phyloP scores from a whole-genome alignment of 805 yeast species.

The Jamesozyma jinghongensis region DNA sequence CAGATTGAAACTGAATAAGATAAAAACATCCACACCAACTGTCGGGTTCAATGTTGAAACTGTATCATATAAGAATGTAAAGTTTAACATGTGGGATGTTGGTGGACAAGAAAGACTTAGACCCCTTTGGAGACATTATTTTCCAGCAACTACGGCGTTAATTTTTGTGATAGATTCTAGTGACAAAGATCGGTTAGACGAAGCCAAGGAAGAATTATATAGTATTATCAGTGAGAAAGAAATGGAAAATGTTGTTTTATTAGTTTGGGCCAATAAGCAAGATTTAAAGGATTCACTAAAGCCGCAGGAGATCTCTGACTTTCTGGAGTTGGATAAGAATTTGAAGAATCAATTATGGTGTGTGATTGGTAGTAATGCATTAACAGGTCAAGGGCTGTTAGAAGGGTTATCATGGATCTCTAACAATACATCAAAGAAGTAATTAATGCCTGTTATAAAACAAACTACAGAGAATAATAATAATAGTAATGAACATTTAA shows the following conservation, averaged over 20 bases:
- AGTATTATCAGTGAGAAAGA: slow-evolving; percentile 77
- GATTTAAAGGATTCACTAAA: slow-evolving; percentile 63
- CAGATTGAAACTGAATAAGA: slow-evolving; percentile 69
- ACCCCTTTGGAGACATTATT: slow-evolving; percentile 92
- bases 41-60: slow-evolving; percentile 92
- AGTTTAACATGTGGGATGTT: slow-evolving; percentile 88
- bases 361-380: slow-evolving; percentile 84
- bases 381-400: slow-evolving; percentile 80
- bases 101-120: slow-evolving; percentile 93
- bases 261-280: slow-evolving; percentile 85
- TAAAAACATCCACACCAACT: slow-evolving; percentile 78
- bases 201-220: slow-evolving; percentile 67
- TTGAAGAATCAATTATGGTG: slow-evolving; percentile 74
- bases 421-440: slow-evolving; percentile 37
- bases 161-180: slow-evolving; percentile 85
- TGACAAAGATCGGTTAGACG: slow-evolving; percentile 62
- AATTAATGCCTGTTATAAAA: neutral
- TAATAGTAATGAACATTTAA: neutral
- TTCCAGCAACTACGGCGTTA: slow-evolving; percentile 85
- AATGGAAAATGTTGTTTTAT: slow-evolving; percentile 65
- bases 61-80: slow-evolving; percentile 69
- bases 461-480: neutral
- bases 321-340: slow-evolving; percentile 50
- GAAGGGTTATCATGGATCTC: slow-evolving; percentile 86
- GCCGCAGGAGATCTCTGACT: slow-evolving; percentile 72